A percentile compares a stretch with the other conserved stretches of the same genome.
Conservation (phyloP, 2,329 filamentous ascomycete genomes). For the Ceratocystis diversiconidia region DNA sequence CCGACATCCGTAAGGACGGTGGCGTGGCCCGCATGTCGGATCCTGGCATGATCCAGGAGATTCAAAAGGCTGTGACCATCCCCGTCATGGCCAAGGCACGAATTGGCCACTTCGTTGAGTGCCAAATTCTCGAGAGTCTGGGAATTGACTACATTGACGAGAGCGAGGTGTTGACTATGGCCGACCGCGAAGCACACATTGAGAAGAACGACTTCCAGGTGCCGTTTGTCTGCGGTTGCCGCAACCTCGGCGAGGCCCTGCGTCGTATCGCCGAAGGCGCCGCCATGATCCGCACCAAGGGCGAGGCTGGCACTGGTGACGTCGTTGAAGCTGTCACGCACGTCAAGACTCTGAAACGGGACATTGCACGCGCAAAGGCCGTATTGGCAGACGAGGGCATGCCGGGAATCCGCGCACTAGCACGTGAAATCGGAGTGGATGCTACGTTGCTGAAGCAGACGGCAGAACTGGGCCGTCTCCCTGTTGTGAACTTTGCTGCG, state of each 20-base stretch:
- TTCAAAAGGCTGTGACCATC: slow-evolving; percentile 88
- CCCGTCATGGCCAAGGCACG: slow-evolving; percentile 98
- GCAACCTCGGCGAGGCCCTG: slow-evolving; percentile 85
- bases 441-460: slow-evolving; percentile 71
- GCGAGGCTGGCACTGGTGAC: slow-evolving; percentile 92
- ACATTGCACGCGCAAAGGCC: slow-evolving; percentile 68
- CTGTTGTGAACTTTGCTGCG: slow-evolving; percentile 94
- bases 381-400: slow-evolving; percentile 47
- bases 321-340: slow-evolving; percentile 93
- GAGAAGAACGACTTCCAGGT: slow-evolving; percentile 71
- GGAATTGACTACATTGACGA: slow-evolving; percentile 98
- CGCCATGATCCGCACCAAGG: slow-evolving; percentile 98
- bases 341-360: slow-evolving; percentile 75
- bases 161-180: slow-evolving; percentile 91
- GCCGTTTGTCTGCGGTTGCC: slow-evolving; percentile 93
- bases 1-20: slow-evolving; percentile 83
- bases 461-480: slow-evolving; percentile 71
- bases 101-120: slow-evolving; percentile 96
- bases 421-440: slow-evolving; percentile 67
- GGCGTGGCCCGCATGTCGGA: slow-evolving; percentile 96
- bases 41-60: slow-evolving; percentile 84
- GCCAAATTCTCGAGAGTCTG: slow-evolving; percentile 90
- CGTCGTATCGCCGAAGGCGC: slow-evolving; percentile 84
- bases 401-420: slow-evolving; percentile 49
- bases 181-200: slow-evolving; percentile 81